Evolutionary conservation across 2,329 filamentous ascomycete genomes (phyloP).

Genomic region (Bipolaris sorokiniana): DNA sequence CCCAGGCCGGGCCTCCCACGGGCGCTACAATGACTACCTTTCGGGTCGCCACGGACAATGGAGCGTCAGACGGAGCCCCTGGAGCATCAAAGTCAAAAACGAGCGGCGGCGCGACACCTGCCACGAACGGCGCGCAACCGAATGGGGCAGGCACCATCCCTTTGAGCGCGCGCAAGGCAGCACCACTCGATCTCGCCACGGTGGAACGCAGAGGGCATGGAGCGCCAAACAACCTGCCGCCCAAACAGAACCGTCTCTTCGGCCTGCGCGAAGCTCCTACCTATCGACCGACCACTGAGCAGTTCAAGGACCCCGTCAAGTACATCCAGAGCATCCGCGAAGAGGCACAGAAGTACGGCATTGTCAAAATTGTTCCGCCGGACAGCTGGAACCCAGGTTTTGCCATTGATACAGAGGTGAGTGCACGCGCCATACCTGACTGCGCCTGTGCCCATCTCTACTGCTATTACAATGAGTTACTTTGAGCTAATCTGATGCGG

Average conservation of each 20-base stretch:
- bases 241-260: constrained; percentile 80
- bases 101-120: constrained; percentile 31
- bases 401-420: constrained; percentile 94
- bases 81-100: constrained; percentile 41
- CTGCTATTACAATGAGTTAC: neutral
- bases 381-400: constrained; percentile 94
- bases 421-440: constrained; percentile 31
- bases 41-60: constrained; percentile 44
- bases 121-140: constrained; percentile 43
- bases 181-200: constrained; percentile 80
- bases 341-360: constrained; percentile 84
- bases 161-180: constrained; percentile 68
- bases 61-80: constrained; percentile 26
- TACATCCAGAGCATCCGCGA: constrained; percentile 92
- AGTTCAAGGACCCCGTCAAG: constrained; percentile 91
- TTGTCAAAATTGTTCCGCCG: constrained; percentile 95
- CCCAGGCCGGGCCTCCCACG: constrained; percentile 37
- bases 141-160: constrained; percentile 57
- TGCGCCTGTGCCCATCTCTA: neutral
- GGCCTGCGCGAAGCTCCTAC: constrained; percentile 88
- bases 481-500: constrained; percentile 33
- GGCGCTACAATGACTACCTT: constrained; percentile 48
- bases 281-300: constrained; percentile 86
- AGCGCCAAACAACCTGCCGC: constrained; percentile 74
- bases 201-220: constrained; percentile 90